Evolutionary conservation across 164 flowering plant species (phyloP), one percentile per base, ranked within the genome.

Genomic region (Euptelea pleiosperma): DNA sequence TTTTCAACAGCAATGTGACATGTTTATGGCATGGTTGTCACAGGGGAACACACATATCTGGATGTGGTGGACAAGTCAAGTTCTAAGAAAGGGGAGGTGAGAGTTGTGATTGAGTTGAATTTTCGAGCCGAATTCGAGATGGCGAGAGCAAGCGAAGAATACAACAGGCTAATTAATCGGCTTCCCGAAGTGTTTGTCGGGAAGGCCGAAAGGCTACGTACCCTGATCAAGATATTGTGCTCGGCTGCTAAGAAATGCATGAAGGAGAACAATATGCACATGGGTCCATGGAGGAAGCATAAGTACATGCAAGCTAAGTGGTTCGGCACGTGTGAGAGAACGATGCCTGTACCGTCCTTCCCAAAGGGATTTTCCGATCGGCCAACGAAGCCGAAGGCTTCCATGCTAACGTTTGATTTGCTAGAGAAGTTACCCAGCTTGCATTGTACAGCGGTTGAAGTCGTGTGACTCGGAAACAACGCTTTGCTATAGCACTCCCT

Each of bases 271-370:
- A 89, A 85, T 45, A 88, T 94, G 89, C 97, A 90, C 65, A 61
- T 86, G 72, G 95, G 73, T 0, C 97, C 99, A 5, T 91, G 97
- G 99, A 81, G 99, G 62, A 88, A 84, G 71, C 83, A 88, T 14
- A 81, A 78, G 59, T 91, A 91, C 67, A 75, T 91, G 89, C 81
- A 82, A 59, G 92, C 95, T 3, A 94, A 94, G 66, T 94, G 99
- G 99, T 66, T 94, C 7, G 77, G 80, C 34, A 19, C 62, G 7
- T 69, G 62, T 19, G 68, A 77, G 55, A 58, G 85, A 46, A 65
- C 53, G 6, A 26, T 68, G 8, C n/a, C 68, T 0, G 8, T 42
- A 3, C 19, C 43, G 12, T n/a, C 4, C 28, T 49, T 56, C 5
- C 15, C 57, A 5, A 1, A 19, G 9, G 64, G 41, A 18, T 34